These are phyloP conservation scores for Blastobotrys illinoisensis DNA, from an alignment of 1,139 yeast genomes.

Conservation along the genomic window DNA sequence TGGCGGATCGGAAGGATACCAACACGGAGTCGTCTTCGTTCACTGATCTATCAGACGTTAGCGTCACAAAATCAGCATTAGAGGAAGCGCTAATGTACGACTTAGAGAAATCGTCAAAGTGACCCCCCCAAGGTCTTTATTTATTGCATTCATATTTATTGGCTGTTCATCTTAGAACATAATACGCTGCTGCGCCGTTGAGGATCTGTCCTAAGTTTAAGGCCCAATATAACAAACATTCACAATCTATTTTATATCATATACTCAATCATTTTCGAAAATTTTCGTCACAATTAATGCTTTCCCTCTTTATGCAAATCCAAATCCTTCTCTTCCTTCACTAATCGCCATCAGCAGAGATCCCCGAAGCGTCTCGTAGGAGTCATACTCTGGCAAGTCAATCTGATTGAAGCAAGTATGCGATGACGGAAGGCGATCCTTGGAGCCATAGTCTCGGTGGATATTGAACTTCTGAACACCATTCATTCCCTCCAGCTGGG, in stretches of 20 bases:
- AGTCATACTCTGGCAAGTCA: constrained; percentile 88
- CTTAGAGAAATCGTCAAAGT: neutral
- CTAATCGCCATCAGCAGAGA: constrained; percentile 79
- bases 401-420: constrained; percentile 96
- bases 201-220: neutral
- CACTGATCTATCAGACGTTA: constrained; percentile 27
- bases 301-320: constrained; percentile 49
- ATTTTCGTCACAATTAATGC: neutral
- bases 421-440: constrained; percentile 86
- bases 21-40: constrained; percentile 14
- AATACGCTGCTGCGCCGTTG: too few relatives aligned
- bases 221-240: neutral
- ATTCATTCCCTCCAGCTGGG: constrained; percentile 81
- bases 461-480: constrained; percentile 85
- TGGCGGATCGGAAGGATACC: constrained; percentile 4
- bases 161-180: neutral
- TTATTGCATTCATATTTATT: neutral
- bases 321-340: constrained; percentile 97
- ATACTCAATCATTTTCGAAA: neutral
- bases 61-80: constrained; percentile 42
- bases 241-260: constrained; percentile 1
- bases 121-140: neutral
- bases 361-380: constrained; percentile 78
- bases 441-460: constrained; percentile 82
- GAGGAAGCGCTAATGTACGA: constrained; percentile 41